Conservation (phyloP, 2,329 filamentous ascomycete genomes). For the Cladosporium sp. region DNA sequence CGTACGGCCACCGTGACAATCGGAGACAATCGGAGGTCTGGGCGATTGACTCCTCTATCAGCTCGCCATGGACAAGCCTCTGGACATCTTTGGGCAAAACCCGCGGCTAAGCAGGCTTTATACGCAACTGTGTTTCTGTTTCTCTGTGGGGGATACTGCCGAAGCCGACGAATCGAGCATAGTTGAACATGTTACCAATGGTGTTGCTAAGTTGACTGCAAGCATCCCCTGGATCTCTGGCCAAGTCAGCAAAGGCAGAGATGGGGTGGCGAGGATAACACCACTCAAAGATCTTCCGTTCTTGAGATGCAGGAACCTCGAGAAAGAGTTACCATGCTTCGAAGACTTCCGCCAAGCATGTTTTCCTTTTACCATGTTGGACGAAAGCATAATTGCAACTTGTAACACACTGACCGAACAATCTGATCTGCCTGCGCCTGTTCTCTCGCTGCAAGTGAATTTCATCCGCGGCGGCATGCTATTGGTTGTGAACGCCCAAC, state of each 20-base stretch:
- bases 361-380: conserved; percentile 12
- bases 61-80: background rate
- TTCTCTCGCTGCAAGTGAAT: conserved; percentile 15
- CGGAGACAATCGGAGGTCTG: too few relatives aligned
- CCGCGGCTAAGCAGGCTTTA: conserved; percentile 9
- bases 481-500: conserved; percentile 14
- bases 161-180: background rate
- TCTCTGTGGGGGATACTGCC: background rate
- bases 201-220: background rate
- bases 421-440: conserved; percentile 1
- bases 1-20: too few relatives aligned
- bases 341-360: background rate
- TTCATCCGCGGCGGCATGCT: conserved; percentile 16
- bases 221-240: background rate
- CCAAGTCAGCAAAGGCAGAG: background rate
- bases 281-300: background rate
- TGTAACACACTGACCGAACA: conserved; percentile 1
- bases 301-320: background rate
- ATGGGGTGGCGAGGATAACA: background rate
- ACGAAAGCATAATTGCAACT: conserved; percentile 11
- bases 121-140: conserved; percentile 12
- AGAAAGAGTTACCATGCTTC: background rate
- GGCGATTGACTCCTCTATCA: too few relatives aligned
- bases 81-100: conserved; percentile 12
- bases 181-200: background rate